phyloP scores from a whole-genome alignment of 768 basidiomycete species.

The Chiua virens region DNA sequence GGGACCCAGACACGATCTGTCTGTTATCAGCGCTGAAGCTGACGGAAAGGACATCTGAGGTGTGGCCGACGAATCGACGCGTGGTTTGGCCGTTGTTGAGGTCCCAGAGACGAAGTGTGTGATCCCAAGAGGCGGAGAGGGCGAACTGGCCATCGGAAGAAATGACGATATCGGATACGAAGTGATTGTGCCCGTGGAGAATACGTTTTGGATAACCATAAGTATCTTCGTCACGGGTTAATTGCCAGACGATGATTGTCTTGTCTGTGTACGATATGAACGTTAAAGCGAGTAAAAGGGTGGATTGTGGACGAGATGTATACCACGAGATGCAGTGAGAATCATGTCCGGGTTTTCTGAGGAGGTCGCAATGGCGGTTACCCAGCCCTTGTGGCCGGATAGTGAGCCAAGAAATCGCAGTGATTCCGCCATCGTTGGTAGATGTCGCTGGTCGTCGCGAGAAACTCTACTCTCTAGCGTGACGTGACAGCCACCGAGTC shows the following conservation, averaged over 20 bases:
- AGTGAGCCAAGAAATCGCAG: constrained; percentile 90
- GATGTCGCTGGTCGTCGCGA: constrained; percentile 23
- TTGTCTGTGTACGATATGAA: constrained; percentile 84
- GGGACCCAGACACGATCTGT: constrained; percentile 98
- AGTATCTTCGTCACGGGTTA: constrained; percentile 87
- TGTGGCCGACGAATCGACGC: constrained; percentile 97
- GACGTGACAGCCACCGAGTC: constrained; percentile 67
- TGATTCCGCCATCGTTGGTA: constrained; percentile 69
- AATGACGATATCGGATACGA: constrained; percentile 97
- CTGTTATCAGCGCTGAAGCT: constrained; percentile 99
- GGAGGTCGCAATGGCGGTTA: constrained; percentile 97
- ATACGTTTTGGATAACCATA: constrained; percentile 98
- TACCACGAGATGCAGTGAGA: constrained; percentile 96
- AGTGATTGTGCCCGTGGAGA: constrained; percentile 98
- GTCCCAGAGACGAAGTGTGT: constrained; percentile 99
- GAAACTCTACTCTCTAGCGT: constrained; percentile 28
- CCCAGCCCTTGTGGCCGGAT: constrained; percentile 94
- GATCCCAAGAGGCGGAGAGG: constrained; percentile 99
- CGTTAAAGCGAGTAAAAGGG: constrained; percentile 20
- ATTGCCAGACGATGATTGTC: constrained; percentile 99
- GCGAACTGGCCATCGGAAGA: constrained; percentile 99
- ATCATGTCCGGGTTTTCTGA: constrained; percentile 99
- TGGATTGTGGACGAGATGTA: constrained; percentile 17
- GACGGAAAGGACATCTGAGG: constrained; percentile 96
- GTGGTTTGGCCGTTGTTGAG: constrained; percentile 96